These are phyloP conservation scores for Henningerozyma blattae DNA, from an alignment of 805 yeast genomes.

Conservation along the genomic window DNA sequence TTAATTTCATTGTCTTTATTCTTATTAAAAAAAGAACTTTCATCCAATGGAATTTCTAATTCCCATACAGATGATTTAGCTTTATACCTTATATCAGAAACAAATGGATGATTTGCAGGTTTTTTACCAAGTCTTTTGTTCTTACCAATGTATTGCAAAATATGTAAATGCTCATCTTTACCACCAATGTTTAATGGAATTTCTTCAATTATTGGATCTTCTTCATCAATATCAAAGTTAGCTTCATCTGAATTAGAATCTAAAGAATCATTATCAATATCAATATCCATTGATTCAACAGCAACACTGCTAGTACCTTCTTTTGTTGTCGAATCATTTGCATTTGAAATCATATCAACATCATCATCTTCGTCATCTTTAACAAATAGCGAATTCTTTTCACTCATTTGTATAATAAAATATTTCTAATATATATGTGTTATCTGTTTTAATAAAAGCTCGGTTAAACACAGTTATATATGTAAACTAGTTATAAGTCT, in stretches of 20 bases:
- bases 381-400: conserved; percentile 22
- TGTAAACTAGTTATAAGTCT: no score
- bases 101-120: conserved; percentile 24
- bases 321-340: conserved; percentile 6
- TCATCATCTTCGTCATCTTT: conserved; percentile 26
- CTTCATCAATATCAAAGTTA: conserved; percentile 25
- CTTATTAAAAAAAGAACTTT: conserved; percentile 53
- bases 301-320: no score
- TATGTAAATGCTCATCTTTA: conserved; percentile 24
- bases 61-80: conserved; percentile 53
- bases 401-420: conserved; percentile 9
- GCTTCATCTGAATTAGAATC: conserved; percentile 6
- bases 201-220: conserved; percentile 50
- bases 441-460: no score
- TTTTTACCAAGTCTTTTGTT: conserved; percentile 17
- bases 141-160: conserved; percentile 45
- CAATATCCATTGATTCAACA: conserved; percentile 1
- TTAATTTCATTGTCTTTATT: conserved; percentile 24
- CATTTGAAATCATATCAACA: conserved; percentile 1
- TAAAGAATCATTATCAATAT: neutral
- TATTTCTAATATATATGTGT: no score
- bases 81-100: conserved; percentile 43
- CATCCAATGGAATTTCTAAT: conserved; percentile 65
- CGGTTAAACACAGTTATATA: no score
- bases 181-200: conserved; percentile 42